Conservation (phyloP, 306 rosid genomes). For the Gastrolobium villosum region DNA sequence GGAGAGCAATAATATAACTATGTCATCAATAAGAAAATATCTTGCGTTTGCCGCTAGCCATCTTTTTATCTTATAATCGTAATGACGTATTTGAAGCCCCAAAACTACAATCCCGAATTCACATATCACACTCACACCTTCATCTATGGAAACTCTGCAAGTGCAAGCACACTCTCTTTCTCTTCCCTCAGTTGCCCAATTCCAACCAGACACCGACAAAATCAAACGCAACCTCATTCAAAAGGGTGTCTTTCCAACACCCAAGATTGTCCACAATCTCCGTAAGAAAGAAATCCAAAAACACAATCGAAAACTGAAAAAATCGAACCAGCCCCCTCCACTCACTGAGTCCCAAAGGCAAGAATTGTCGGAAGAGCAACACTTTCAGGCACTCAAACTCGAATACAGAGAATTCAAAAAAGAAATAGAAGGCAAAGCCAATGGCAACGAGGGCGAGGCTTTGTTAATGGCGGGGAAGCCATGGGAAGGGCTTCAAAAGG, state of each 20-base stretch:
- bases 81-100: not conserved
- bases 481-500: conserved; percentile 68
- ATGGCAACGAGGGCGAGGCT: conserved; percentile 36
- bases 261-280: conserved; percentile 80
- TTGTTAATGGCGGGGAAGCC: conserved; percentile 71
- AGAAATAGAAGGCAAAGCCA: conserved; percentile 52
- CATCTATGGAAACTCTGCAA: conserved; percentile 70
- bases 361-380: conserved; percentile 60
- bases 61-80: not conserved
- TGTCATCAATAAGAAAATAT: not conserved
- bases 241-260: conserved; percentile 71
- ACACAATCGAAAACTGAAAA: conserved; percentile 71
- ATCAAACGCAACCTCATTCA: conserved; percentile 67
- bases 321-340: conserved; percentile 50
- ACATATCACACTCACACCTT: not conserved
- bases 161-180: conserved; percentile 43
- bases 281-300: conserved; percentile 89
- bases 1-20: too few species aligned
- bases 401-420: conserved; percentile 69
- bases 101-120: not conserved
- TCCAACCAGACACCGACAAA: conserved; percentile 70
- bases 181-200: conserved; percentile 51
- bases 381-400: conserved; percentile 60
- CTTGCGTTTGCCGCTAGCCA: not conserved
- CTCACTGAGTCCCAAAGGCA: conserved; percentile 60